Evolutionary conservation across 192 early-diverging fungal genomes (phyloP).

Genomic region (Linnemannia schmuckeri): DNA sequence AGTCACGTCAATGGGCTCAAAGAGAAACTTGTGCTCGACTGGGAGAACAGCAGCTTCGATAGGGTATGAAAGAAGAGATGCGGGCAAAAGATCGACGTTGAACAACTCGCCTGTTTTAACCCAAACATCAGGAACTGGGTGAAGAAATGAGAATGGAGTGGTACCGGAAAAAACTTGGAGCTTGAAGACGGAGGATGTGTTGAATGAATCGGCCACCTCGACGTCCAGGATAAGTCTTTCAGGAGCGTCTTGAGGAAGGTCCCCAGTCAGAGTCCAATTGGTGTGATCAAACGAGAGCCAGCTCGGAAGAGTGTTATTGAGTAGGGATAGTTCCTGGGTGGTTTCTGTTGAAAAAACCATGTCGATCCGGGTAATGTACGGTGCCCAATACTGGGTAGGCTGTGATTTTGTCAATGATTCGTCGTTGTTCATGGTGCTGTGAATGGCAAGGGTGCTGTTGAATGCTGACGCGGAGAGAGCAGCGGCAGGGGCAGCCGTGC

Average conservation of each 20-base stretch:
- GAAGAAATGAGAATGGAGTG: background rate
- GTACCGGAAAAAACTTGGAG: background rate
- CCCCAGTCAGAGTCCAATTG: background rate
- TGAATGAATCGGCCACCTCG: background rate
- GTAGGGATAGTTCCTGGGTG: background rate
- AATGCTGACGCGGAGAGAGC: background rate
- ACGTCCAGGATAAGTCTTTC: constrained; percentile 4
- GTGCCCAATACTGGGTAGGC: background rate
- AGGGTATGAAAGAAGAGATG: background rate
- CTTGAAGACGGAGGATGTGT: background rate
- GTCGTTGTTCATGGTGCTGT: background rate
- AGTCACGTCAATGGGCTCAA: background rate
- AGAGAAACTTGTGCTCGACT: constrained; percentile 6
- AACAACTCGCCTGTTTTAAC: background rate
- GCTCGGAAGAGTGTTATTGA: constrained; percentile 8
- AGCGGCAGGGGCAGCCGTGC: background rate
- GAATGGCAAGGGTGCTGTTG: background rate
- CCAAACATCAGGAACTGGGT: background rate
- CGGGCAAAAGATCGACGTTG: background rate
- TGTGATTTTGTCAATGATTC: background rate
- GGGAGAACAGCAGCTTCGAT: background rate
- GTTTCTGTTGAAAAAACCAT: constrained; percentile 11
- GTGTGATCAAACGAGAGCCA: constrained; percentile 13
- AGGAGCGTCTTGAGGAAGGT: background rate
- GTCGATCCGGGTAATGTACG: background rate